These are phyloP conservation scores for Fusarium mexicanum DNA, from an alignment of 2,329 filamentous ascomycete species.

Conservation along the genomic window DNA sequence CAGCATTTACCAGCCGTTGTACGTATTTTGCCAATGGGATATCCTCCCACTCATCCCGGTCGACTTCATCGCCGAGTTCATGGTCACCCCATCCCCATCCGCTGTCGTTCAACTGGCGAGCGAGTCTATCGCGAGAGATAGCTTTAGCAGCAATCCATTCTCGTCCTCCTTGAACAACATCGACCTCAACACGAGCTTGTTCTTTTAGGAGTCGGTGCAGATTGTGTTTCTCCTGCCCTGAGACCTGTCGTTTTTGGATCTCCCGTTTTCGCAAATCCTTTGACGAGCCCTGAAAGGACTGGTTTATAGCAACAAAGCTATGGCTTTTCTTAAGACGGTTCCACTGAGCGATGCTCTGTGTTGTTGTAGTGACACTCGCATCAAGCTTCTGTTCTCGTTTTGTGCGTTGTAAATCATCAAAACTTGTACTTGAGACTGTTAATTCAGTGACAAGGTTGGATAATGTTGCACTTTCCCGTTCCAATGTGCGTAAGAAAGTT, in stretches of 20 bases:
- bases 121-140: slow-evolving; percentile 47
- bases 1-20: slow-evolving; percentile 49
- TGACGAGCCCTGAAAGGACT: slow-evolving; percentile 47
- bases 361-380: slow-evolving; percentile 34
- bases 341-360: slow-evolving; percentile 44
- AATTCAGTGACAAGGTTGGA: slow-evolving; percentile 12
- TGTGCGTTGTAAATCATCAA: slow-evolving; percentile 11
- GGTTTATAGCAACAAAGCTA: slow-evolving; percentile 46
- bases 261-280: slow-evolving; percentile 40
- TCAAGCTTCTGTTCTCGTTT: slow-evolving; percentile 37
- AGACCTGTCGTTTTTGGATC: slow-evolving; percentile 34
- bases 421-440: not conserved
- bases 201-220: slow-evolving; percentile 48
- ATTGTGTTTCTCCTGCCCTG: slow-evolving; percentile 41
- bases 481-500: slow-evolving; percentile 19
- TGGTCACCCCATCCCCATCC: slow-evolving; percentile 55
- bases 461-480: slow-evolving; percentile 23
- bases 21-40: slow-evolving; percentile 47
- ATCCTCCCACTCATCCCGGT: slow-evolving; percentile 49
- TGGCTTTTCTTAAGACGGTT: slow-evolving; percentile 47
- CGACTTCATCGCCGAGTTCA: slow-evolving; percentile 44
- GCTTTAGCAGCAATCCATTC: slow-evolving; percentile 50
- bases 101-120: slow-evolving; percentile 53
- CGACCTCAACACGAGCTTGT: slow-evolving; percentile 48
- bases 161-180: slow-evolving; percentile 49